These are phyloP conservation scores for Mycosphaerella arachidis DNA, from an alignment of 2,329 filamentous ascomycete genomes.

Conservation along the genomic window DNA sequence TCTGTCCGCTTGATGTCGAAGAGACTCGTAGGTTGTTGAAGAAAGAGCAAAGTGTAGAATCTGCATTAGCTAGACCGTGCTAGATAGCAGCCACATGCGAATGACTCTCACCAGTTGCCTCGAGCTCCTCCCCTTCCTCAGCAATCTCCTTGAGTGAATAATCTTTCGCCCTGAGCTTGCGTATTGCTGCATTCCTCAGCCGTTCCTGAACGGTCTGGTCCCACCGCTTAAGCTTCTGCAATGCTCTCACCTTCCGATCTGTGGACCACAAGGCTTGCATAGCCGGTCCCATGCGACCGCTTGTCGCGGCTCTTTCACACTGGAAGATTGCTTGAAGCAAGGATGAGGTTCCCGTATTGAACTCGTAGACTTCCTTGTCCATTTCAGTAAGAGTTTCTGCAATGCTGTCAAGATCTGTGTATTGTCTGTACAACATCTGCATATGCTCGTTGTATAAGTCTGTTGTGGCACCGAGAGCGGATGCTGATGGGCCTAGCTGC, in stretches of 20 bases:
- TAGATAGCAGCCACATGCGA: neutral
- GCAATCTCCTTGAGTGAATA: neutral
- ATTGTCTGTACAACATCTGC: constrained; percentile 56
- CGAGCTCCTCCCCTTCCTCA: neutral
- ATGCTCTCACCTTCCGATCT: constrained; percentile 33
- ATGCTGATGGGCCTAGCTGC: constrained; percentile 62
- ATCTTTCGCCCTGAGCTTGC: constrained; percentile 2
- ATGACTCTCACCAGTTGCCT: neutral
- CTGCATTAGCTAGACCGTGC: neutral
- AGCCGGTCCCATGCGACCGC: constrained; percentile 19
- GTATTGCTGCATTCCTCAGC: neutral
- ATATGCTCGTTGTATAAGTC: constrained; percentile 66
- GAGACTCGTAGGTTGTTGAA: neutral
- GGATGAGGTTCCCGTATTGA: constrained; percentile 46
- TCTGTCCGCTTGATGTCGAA: neutral
- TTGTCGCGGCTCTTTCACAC: constrained; percentile 24
- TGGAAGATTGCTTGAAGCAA: constrained; percentile 36
- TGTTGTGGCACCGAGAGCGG: constrained; percentile 66
- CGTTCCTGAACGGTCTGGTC: constrained; percentile 1
- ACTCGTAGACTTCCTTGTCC: constrained; percentile 58
- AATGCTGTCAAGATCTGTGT: constrained; percentile 54
- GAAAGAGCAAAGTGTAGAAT: neutral
- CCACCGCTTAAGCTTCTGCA: constrained; percentile 22
- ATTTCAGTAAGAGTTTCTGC: constrained; percentile 60
- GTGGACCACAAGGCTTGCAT: constrained; percentile 33